Evolutionary conservation across 768 basidiomycete genomes (phyloP), one percentile per base, ranked within the genome.

Genomic region (Termitomyces sp.): DNA sequence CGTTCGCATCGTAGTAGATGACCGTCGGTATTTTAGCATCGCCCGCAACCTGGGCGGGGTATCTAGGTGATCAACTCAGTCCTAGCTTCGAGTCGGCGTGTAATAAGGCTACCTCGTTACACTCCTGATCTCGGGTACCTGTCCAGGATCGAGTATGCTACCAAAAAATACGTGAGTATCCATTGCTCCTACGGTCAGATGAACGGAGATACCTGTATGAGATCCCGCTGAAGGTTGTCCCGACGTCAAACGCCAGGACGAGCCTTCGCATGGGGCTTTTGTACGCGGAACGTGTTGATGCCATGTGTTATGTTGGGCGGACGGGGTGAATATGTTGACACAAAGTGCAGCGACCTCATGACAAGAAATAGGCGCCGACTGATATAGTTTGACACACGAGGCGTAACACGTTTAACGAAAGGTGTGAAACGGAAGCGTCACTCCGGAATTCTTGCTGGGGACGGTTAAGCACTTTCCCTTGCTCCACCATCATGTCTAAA

Each of bases 201-300:
- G 17, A 26, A 17, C 10, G 4, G 5, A 24, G 3, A 26, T 40
- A 50, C 49, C 49, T 50, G 26, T 50, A 50, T 5, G 49, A 50
- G 17, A 50, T 40, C n/a, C 49, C 49, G 49, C 49, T 50, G 24
- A 67, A 79, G 3, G 77, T 81, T 6, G 77, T 82, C 9, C 81
- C 81, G 2, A 82, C 62, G 55, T 82, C 81, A 38, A 82, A 77
- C 1, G 77, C 78, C 22, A 82, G 57, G 4, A 80, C 72, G 5
- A 82, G 68, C 52, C 73, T 74, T 42, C 76, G 72, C 19, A 60
- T 53, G 5, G 66, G 30, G 19, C 79, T 79, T 38, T 63, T 63
- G 66, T 75, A 79, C 1, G 70, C 69, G 37, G 64, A 56, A 62
- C 76, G 63, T 41, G 57, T 47, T 6, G 58, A 43, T 56, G 59